Percentiles rank a stretch among this genome's conserved stretches.
Conservation (phyloP, 495 filamentous ascomycete species). For the Opeltia flavorubescens region DNA sequence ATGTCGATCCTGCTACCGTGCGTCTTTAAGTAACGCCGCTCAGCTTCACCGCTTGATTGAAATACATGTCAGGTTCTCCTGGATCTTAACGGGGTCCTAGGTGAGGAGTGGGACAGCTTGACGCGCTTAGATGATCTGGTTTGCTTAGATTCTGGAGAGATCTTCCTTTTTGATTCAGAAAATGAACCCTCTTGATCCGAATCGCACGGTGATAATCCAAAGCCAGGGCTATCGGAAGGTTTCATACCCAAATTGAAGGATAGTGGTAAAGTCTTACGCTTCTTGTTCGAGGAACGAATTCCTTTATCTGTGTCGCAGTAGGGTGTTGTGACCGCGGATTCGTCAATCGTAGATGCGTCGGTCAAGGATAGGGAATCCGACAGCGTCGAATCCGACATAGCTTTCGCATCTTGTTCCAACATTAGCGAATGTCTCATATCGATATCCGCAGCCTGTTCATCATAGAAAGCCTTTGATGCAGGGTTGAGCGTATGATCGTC, state of each 20-base stretch:
- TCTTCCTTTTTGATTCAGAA: too few relatives aligned
- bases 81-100: not conserved
- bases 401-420: constrained; percentile 5
- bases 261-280: constrained; percentile 7
- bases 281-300: not conserved
- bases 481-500: constrained; percentile 22
- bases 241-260: not conserved
- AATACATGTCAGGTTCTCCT: too few relatives aligned
- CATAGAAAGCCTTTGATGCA: constrained; percentile 20
- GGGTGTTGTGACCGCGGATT: constrained; percentile 22
- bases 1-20: too few relatives aligned
- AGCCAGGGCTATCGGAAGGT: not conserved
- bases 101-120: not conserved
- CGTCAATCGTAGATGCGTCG: constrained; percentile 26
- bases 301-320: constrained; percentile 9
- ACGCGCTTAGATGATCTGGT: not conserved
- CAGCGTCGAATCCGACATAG: constrained; percentile 5
- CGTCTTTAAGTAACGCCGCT: too few relatives aligned
- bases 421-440: constrained; percentile 15
- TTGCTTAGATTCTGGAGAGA: too few relatives aligned
- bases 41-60: too few relatives aligned
- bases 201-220: not conserved
- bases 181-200: too few relatives aligned
- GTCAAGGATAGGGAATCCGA: constrained; percentile 21
- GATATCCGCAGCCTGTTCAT: constrained; percentile 12